Evolutionary conservation across 1,284 basidiomycete species (phyloP), one percentile per base, ranked within the genome.

Genomic region (Melampsora larici-populina): DNA sequence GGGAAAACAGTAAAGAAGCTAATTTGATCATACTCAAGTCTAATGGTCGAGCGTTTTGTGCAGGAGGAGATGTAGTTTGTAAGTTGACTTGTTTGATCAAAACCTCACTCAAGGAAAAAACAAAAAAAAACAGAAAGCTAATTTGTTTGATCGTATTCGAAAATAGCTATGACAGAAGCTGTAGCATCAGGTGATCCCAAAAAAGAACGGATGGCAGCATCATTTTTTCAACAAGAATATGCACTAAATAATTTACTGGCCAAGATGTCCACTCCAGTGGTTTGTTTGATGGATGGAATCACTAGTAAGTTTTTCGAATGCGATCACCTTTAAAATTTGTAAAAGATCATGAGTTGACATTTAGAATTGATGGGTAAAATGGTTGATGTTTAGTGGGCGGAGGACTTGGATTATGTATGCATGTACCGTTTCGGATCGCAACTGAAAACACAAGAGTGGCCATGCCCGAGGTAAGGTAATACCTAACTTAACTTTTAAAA

Each of bases 351-450:
- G n/a, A n/a, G n/a, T n/a, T n/a, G n/a, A n/a, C n/a, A n/a, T n/a
- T n/a, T n/a, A n/a, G n/a, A n/a, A n/a, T n/a, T n/a, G n/a, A n/a
- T n/a, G n/a, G n/a, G n/a, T n/a, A n/a, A n/a, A n/a, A n/a, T n/a
- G n/a, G n/a, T n/a, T n/a, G n/a, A n/a, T n/a, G n/a, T 69, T 72
- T 80, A 94, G 94, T 98, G 92, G 97, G 97, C 58, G 97, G 97
- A 78, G 97, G 97, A 69, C 92, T 93, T 46, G 97, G 97, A 66
- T 88, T 99, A 72, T 88, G 90, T 43, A 89, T 91, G n/a, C 89
- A 92, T 79, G 95, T 94, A 4, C 89, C 90, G 0, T 94, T 99
- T 85, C 88, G 97, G 79, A 88, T 99, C 78, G 95, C 95, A 3
- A 98, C 97, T 3, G 94, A 97, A 84, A 91, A 91, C 63, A 97